Evolutionary conservation across 495 filamentous ascomycete genomes (phyloP).

Genomic region (Immersiella caudata): DNA sequence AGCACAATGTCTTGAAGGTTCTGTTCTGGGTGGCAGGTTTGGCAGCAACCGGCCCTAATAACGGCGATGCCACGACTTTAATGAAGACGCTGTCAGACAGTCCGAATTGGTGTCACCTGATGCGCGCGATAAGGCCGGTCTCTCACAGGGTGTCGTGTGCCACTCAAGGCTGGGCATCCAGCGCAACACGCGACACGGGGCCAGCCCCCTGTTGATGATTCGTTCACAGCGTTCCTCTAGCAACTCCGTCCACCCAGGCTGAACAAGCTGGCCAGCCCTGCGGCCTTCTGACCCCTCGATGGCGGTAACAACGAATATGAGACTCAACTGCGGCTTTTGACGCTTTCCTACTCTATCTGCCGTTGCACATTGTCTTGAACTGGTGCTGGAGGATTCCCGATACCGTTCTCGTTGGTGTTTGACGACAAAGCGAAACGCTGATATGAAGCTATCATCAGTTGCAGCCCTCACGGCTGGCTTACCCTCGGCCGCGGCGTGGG

Average conservation of each 20-base stretch:
- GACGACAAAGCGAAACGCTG: background rate
- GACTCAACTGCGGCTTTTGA: slow-evolving; percentile 15
- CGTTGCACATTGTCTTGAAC: background rate
- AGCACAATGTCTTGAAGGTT: background rate
- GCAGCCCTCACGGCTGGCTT: slow-evolving; percentile 26
- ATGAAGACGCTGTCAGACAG: background rate
- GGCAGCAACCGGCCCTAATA: background rate
- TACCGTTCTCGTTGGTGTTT: slow-evolving; percentile 4
- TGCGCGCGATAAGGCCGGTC: slow-evolving; percentile 14
- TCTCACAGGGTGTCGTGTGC: slow-evolving; percentile 5
- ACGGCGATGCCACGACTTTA: background rate
- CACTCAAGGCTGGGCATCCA: slow-evolving; percentile 7
- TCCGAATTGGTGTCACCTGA: slow-evolving; percentile 3
- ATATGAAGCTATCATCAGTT: slow-evolving; percentile 34
- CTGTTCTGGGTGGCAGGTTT: background rate
- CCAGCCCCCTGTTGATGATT: slow-evolving; percentile 8
- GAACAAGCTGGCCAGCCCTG: slow-evolving; percentile 15
- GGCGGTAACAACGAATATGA: slow-evolving; percentile 1
- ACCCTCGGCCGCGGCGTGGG: slow-evolving; percentile 32
- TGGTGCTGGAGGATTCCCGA: background rate
- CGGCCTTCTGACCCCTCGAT: slow-evolving; percentile 12
- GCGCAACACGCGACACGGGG: slow-evolving; percentile 19
- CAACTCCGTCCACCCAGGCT: slow-evolving; percentile 17
- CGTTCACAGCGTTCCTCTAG: slow-evolving; percentile 22
- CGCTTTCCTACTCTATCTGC: background rate